Evolutionary conservation across 2,329 filamentous ascomycete genomes (phyloP).

Genomic region (Aureobasidium sp.): DNA sequence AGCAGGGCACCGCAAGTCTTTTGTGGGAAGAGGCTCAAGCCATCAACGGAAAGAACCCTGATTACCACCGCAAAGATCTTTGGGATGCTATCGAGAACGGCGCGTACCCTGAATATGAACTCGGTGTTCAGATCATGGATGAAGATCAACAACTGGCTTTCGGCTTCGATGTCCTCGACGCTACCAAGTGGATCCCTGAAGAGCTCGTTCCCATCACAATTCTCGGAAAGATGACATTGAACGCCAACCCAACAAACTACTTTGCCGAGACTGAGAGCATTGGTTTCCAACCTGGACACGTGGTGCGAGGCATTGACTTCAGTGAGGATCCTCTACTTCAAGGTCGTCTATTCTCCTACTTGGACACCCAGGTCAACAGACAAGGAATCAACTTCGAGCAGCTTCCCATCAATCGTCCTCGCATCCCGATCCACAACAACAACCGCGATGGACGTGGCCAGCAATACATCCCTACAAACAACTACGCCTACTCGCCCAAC

Average conservation of each 20-base stretch:
- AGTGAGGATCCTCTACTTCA: conserved; percentile 43
- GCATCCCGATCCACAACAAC: conserved; percentile 19
- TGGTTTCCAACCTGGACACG: conserved; percentile 51
- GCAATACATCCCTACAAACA: conserved; percentile 53
- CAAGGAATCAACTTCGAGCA: conserved; percentile 44
- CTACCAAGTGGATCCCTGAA: conserved; percentile 47
- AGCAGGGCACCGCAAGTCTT: conserved; percentile 39
- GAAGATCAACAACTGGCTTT: conserved; percentile 42
- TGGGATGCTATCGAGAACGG: conserved; percentile 38
- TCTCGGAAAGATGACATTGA: conserved; percentile 43
- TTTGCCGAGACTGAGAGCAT: conserved; percentile 61
- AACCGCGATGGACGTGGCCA: conserved; percentile 31
- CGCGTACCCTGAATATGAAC: conserved; percentile 42
- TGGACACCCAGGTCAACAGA: conserved; percentile 41
- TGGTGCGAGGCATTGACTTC: conserved; percentile 28
- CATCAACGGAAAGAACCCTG: conserved; percentile 29
- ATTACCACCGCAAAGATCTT: conserved; percentile 31
- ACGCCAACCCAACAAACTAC: conserved; percentile 48
- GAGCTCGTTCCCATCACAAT: conserved; percentile 50
- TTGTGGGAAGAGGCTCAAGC: conserved; percentile 28
- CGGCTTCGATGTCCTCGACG: conserved; percentile 46
- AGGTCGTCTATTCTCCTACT: conserved; percentile 54
- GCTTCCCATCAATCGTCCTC: conserved; percentile 17
- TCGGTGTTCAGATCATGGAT: conserved; percentile 47
- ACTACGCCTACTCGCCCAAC: conserved; percentile 69